phyloP scores from a whole-genome alignment of 192 early-diverging fungal species.

The Backusella psychrophila region DNA sequence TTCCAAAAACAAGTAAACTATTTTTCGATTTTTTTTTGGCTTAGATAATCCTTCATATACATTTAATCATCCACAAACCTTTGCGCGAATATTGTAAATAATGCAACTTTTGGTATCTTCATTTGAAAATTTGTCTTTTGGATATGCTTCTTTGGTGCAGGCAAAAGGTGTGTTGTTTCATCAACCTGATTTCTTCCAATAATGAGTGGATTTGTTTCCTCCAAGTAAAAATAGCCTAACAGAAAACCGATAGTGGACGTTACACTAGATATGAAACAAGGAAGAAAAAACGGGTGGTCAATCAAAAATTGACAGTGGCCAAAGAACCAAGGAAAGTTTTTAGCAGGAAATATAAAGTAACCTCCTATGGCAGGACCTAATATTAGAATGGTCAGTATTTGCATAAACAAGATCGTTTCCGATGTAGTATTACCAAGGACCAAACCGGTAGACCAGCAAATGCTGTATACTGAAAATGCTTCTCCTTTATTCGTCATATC shows the following conservation, averaged over 20 bases:
- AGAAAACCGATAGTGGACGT: constrained; percentile 62
- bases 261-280: constrained; percentile 67
- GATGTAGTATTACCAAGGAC: neutral
- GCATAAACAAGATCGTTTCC: no score
- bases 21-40: no score
- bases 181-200: neutral
- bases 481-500: constrained; percentile 75
- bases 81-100: neutral
- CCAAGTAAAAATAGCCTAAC: constrained; percentile 58
- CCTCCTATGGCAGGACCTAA: constrained; percentile 68
- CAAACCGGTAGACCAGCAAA: constrained; percentile 63
- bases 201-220: constrained; percentile 51
- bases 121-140: neutral
- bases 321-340: constrained; percentile 61
- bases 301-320: constrained; percentile 57
- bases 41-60: neutral
- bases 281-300: constrained; percentile 79
- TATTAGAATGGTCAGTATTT: neutral
- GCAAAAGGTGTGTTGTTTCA: neutral
- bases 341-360: constrained; percentile 70
- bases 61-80: neutral
- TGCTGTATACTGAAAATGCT: constrained; percentile 76
- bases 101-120: neutral
- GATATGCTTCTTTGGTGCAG: neutral
- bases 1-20: constrained; percentile 42